Percentiles rank a stretch among this genome's conserved stretches.
phyloP scores from a whole-genome alignment of 2,329 filamentous ascomycete species.

The Nemania diffusa region DNA sequence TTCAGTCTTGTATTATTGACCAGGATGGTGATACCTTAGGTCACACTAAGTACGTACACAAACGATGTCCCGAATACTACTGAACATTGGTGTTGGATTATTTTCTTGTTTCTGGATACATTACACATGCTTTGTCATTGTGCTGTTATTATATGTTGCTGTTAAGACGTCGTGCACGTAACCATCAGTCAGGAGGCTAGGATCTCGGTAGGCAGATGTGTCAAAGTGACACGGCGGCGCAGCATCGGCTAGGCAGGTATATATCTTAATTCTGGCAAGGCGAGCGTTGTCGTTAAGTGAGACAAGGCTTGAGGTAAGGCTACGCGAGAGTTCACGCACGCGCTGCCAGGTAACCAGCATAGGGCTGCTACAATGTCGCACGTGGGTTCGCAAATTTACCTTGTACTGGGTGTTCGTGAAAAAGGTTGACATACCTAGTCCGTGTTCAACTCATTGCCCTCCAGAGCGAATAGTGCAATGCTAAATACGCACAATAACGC shows the following conservation, averaged over 20 bases:
- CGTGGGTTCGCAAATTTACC: slow-evolving; percentile 12
- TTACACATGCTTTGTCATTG: slow-evolving; percentile 34
- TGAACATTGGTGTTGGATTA: slow-evolving; percentile 1
- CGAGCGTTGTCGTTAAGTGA: neutral
- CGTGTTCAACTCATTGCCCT: neutral
- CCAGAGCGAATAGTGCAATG: neutral
- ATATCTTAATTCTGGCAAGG: neutral
- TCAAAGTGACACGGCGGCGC: neutral
- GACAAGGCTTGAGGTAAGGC: slow-evolving; percentile 31
- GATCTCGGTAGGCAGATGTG: neutral
- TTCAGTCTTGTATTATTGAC: slow-evolving; percentile 26
- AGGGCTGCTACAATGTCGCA: slow-evolving; percentile 4
- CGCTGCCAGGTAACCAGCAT: neutral
- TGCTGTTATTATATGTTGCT: neutral
- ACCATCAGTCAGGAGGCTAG: slow-evolving; percentile 17
- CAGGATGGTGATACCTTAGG: slow-evolving; percentile 23
- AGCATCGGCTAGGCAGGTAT: neutral
- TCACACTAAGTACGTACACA: slow-evolving; percentile 15
- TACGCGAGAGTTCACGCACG: neutral
- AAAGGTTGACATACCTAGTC: neutral
- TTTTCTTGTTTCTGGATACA: slow-evolving; percentile 23
- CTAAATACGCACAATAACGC: neutral
- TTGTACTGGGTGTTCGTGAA: neutral
- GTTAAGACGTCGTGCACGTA: slow-evolving; percentile 9
- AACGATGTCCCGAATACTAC: slow-evolving; percentile 22